A percentile compares a stretch with the other conserved stretches of the same genome.
phyloP scores from a whole-genome alignment of 106 monocot genomes.

The Apostasia ramifera region DNA sequence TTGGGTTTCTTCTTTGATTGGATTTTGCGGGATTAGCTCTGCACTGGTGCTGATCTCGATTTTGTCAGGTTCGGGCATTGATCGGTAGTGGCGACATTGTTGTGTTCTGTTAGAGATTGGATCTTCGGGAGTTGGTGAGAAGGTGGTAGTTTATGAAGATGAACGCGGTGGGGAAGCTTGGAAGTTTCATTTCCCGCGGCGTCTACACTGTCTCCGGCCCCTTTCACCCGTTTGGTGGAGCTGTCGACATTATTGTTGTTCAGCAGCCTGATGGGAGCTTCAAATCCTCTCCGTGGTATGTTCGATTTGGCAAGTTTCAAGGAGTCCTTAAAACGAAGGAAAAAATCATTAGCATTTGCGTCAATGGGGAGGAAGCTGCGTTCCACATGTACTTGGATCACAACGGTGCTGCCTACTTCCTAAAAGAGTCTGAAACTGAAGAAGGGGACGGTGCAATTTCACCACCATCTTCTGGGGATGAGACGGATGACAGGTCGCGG shows the following conservation, averaged over 20 bases:
- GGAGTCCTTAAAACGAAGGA: constrained; percentile 78
- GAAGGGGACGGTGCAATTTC: constrained; percentile 30
- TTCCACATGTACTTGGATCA: constrained; percentile 81
- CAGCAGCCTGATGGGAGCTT: constrained; percentile 83
- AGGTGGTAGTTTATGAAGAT: constrained; percentile 32
- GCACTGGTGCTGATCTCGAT: background rate
- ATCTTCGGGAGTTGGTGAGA: background rate
- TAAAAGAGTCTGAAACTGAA: constrained; percentile 22
- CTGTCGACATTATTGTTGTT: constrained; percentile 79
- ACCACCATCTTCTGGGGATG: constrained; percentile 56
- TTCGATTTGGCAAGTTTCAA: constrained; percentile 86
- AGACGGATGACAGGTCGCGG: constrained; percentile 19
- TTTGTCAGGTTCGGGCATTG: background rate
- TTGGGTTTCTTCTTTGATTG: background rate
- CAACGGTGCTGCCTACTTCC: constrained; percentile 80
- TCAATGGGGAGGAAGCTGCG: constrained; percentile 64
- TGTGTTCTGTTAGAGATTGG: too few relatives aligned
- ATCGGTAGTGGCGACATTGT: background rate
- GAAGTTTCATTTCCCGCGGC: constrained; percentile 53
- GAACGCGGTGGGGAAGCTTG: constrained; percentile 61
- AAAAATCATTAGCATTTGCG: constrained; percentile 59
- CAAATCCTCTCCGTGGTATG: constrained; percentile 90
- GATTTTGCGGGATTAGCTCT: background rate
- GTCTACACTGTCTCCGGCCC: constrained; percentile 77
- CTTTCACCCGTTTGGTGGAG: constrained; percentile 92